Base-by-base conservation (phyloP, 192 early-diverging fungal genomes). In the Piromyces finnis region DNA sequence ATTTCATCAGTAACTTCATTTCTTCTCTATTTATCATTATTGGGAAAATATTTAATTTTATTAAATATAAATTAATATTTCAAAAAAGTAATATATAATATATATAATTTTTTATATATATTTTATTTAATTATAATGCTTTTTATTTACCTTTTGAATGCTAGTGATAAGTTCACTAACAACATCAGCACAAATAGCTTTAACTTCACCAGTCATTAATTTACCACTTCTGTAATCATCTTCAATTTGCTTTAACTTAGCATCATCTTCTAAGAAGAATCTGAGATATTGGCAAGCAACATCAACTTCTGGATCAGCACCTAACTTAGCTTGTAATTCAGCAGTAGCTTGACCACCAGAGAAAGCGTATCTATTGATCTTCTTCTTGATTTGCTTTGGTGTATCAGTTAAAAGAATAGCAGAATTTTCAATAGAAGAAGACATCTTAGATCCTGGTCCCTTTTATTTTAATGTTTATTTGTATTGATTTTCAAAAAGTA, bases 201-300 rank as follows among this genome's bases (percentile, higher is more conserved):
- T 99, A 83, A 99, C 87, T 77, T 92, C 93, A n/a, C 94, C 92
- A 14, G 96, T 94, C 79, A 92, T 85, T 85, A 99, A 84, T 59
- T 92, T 93, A 79, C 97, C 97, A 79, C 90, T 89, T 37, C 88
- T 87, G 85, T 99, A 99, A 30, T 84, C 87, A 29, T 85, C 87
- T 29, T 92, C 85, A 81, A 97, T 89, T 27, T 83, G 82, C 0
- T 80, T 87, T 30, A 99, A 82, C 86, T 96, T 96, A 41, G 88
- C 93, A 87, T 99, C 97, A 85, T 97, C 94, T 1, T 99, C 95
- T 79, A 97, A 84, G 85, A 99, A 97, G 91, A 97, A 95, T 26
- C 88, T 90, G 80, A 99, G 85, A 83, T 97, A 99, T 86, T 96
- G 96, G 88, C 94, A 99, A 11, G 93, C 82, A 17, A 99, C 94